Base-by-base conservation (phyloP, 2,329 filamentous ascomycete species). In the Epicoccum sorghinum region DNA sequence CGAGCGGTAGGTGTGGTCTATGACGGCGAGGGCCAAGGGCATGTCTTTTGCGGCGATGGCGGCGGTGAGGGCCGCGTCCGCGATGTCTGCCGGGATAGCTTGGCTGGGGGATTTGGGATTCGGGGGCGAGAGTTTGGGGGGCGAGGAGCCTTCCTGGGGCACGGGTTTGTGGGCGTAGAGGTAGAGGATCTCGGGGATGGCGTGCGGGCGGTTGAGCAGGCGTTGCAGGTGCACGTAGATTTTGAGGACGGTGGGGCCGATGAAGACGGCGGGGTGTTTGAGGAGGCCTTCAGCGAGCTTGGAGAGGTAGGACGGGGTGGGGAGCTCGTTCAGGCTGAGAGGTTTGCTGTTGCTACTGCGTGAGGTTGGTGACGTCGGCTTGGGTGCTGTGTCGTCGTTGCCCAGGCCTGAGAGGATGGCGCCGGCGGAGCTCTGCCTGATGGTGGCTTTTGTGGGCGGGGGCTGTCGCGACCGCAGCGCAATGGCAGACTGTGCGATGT, bases 111-210 rank as follows among this genome's bases (percentile, higher is more conserved):
- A 82, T 58, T 88, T 86, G 13, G 91, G 88, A 37, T 89, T 90
- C 37, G 84, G 85, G 0, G 60, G 61, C 0, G 57, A 55, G 61
- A 62, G 70, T 24, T 71, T 72, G 23, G 69, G 68, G 7, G 67
- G 82, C 13, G 82, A 83, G 14, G 83, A 81, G 45, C 81, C 80
- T 65, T 85, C 79, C 45, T 82, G 77, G 2, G 92, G 89, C 58
- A 86, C 79, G 8, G 90, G 89, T 75, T 98, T 99, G 64, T 85
- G 85, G 43, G 91, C 90, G 72, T 93, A 98, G 47, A 97, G 82
- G 51, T 87, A 79, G 68, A 99, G 89, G 37, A 92, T 85, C 55
- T 88, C 84, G 6, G 93, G 91, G 58, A 98, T 84, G 39, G 89
- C 87, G 60, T 90, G 85, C 3, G 91, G 87, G 52, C 83, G 86